A percentile compares a stretch with the other conserved stretches of the same genome.
Evolutionary conservation across 1,139 yeast genomes (phyloP).

Genomic region (Yamadazyma siamensis): DNA sequence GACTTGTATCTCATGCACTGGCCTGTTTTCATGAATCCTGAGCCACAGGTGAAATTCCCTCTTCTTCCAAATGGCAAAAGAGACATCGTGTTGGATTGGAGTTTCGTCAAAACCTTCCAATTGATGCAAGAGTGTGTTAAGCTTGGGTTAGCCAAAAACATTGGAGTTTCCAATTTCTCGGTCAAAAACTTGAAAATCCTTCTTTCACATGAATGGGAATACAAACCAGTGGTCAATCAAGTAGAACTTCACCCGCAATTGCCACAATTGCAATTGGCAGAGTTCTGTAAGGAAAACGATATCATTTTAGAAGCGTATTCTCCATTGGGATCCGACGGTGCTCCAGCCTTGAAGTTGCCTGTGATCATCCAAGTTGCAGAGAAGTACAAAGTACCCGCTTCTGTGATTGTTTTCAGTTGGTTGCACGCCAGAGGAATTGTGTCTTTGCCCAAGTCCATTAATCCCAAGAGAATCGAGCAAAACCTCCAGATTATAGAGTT

Average conservation of each 20-base stretch:
- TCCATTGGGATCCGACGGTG: constrained; percentile 69
- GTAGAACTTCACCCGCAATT: constrained; percentile 72
- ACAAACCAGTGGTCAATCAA: constrained; percentile 70
- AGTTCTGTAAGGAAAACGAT: constrained; percentile 49
- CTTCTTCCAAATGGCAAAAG: constrained; percentile 19
- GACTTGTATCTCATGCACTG: constrained; percentile 86
- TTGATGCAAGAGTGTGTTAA: constrained; percentile 53
- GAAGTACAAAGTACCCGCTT: constrained; percentile 52
- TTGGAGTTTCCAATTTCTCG: constrained; percentile 81
- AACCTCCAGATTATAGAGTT: constrained; percentile 54
- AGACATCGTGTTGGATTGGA: constrained; percentile 39
- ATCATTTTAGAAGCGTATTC: constrained; percentile 72
- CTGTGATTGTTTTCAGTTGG: constrained; percentile 68
- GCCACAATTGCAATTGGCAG: constrained; percentile 63
- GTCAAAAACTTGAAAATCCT: constrained; percentile 41
- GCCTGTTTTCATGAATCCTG: constrained; percentile 53
- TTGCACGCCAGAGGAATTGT: constrained; percentile 63
- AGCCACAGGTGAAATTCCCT: constrained; percentile 30
- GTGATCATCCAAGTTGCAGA: constrained; percentile 50
- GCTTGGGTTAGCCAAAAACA: constrained; percentile 54
- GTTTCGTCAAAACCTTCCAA: constrained; percentile 61
- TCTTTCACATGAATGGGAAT: constrained; percentile 31
- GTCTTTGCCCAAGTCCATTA: constrained; percentile 73
- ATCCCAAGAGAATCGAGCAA: constrained; percentile 51
- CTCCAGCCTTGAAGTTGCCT: constrained; percentile 56